Evolutionary conservation across 1,284 basidiomycete genomes (phyloP), one percentile per base, ranked within the genome.

Genomic region (Austropuccinia psidii): DNA sequence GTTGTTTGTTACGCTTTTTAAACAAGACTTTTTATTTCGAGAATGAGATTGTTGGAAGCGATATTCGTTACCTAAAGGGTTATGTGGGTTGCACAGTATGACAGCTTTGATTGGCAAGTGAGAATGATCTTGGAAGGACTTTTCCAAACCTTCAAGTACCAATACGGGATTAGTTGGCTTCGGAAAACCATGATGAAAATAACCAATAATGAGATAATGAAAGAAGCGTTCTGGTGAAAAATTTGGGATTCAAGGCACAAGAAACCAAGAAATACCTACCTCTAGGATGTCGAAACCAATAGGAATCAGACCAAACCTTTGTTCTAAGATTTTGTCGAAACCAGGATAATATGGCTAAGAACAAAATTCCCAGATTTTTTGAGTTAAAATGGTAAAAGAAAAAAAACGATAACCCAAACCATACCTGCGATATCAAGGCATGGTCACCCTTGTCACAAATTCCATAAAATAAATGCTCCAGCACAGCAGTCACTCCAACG

Each of bases 311-410:
- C 47, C 37, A 21, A 69, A 17, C 4, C 52, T 54, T 49, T 69
- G 67, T 41, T 57, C 58, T 21, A 31, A 15, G 31, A 69, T 43
- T 39, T 49, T 52, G 24, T 69, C 41, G n/a, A 57, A 69, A 1
- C 67, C 67, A 19, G 67, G 31, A 24, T 69, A 69, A 43, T 69
- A 69, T 31, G 67, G 67, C 67, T 69, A 45, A 55, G 29, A 27
- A 21, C 1, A 21, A 13, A 15, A 54, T 11, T 13, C n/a, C 19
- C 35, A 35, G 35, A 19, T n/a, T 61, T 35, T 61, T 43, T n/a
- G 33, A 29, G 9, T n/a, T 35, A 39, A n/a, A 43, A 35, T n/a
- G 39, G 0, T 43, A 8, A 29, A 31, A 24, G 31, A 37, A 9
- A 43, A 55, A 21, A 1, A 47, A 3, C 9, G 37, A 0, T 55